Evolutionary conservation across 2,329 filamentous ascomycete species (phyloP).

Genomic region (Aspergillus aculeatus): DNA sequence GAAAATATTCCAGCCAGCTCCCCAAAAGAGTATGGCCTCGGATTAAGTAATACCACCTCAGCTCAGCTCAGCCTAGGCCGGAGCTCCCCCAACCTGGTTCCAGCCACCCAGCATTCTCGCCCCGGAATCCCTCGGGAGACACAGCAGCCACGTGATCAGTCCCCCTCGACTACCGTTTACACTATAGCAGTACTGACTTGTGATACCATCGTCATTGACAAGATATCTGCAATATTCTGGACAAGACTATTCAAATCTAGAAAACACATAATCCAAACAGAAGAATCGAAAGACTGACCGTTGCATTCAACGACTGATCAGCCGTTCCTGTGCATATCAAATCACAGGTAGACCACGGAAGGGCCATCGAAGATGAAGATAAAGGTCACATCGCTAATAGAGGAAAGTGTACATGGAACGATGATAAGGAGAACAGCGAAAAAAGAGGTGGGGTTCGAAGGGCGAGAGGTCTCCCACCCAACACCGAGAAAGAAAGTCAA

Average conservation of each 20-base stretch:
- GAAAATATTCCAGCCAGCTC: slow-evolving; percentile 9
- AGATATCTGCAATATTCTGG: no score
- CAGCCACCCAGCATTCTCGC: background rate
- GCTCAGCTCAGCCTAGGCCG: background rate
- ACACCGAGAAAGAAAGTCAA: slow-evolving; percentile 5
- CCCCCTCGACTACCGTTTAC: background rate
- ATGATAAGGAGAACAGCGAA: slow-evolving; percentile 5
- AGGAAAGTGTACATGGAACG: slow-evolving; percentile 1
- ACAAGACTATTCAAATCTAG: background rate
- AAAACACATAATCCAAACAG: background rate
- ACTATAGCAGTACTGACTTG: no score
- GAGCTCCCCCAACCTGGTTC: background rate
- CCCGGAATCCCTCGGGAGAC: background rate
- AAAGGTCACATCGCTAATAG: slow-evolving; percentile 15
- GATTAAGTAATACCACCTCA: slow-evolving; percentile 12
- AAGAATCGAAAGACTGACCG: background rate
- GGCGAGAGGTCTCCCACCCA: slow-evolving; percentile 9
- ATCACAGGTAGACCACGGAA: background rate
- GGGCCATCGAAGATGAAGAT: background rate
- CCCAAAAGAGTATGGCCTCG: slow-evolving; percentile 2
- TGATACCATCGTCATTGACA: no score
- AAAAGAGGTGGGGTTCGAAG: slow-evolving; percentile 6
- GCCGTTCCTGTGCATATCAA: background rate
- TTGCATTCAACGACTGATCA: background rate
- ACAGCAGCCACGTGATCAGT: slow-evolving; percentile 7